Evolutionary conservation across 345 rosid genomes (phyloP), one percentile per base, ranked within the genome.

Genomic region (Turritis glabra): DNA sequence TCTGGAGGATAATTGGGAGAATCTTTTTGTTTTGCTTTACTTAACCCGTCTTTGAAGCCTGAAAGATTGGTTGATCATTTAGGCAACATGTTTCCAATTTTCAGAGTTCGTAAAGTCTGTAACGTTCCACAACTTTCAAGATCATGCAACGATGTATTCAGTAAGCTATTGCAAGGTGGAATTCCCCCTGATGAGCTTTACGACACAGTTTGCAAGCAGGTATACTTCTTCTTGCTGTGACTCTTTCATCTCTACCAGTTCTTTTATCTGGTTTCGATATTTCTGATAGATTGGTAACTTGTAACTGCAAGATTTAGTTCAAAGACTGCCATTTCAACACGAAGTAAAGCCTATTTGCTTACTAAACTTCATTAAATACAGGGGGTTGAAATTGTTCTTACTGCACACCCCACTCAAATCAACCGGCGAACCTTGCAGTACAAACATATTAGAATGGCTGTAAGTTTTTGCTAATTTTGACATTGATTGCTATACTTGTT

Each of bases 341-440:
- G 22, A 71, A 59, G 19, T 47, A 58, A 70, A n/a, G 1, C 58
- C 67, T 54, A 3, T 64, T 64, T 54, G 58, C 57, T 64, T 33
- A 46, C 40, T 44, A 35, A 55, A 33, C 15, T 27, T 44, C 55
- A n/a, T 22, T 37, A 46, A 25, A 46, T 77, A 79, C 89, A 93
- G 98, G 93, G 83, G 80, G 90, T 93, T 71, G 98, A 93, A 85
- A 90, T 93, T 72, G 98, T 93, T 82, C 97, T 93, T 51, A 93
- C 98, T 56, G 98, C 98, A 52, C 98, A 93, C 72, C 98, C 98
- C 53, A 93, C 98, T 77, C 98, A 93, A 81, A 90, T 89, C 69
- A 88, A 86, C 55, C 90, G 96, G 6, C 88, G 97, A 48, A 93
- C 98, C 56, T 87, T 90, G 82, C 98, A 93, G 81, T 90, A 93